Evolutionary conservation across 768 basidiomycete species (phyloP), one percentile per base, ranked within the genome.

Genomic region (Boletus pseudo-olivaceus): DNA sequence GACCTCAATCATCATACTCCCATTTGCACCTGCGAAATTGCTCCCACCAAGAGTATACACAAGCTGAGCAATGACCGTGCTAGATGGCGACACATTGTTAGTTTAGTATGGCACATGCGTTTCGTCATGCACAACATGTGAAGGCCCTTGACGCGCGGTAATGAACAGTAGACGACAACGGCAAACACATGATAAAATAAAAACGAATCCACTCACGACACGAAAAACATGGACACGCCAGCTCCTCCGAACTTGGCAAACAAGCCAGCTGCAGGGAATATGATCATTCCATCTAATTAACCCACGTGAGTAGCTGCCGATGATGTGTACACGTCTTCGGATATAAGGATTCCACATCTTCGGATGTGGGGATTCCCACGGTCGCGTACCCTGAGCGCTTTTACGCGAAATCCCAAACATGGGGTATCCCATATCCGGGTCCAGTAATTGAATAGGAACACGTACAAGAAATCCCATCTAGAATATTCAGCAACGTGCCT

Each of bases 1-100:
- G 11, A 95, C 92, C 72, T 98, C 96, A 57, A 99, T 98, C 93
- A 98, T 97, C 93, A 95, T 93, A 58, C 90, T 93, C 7, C 90
- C 92, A 71, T 93, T 94, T 2, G 88, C 93, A 47, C 90, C 91
- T 9, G 84, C 84, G 68, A 99, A 97, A 23, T 85, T 86, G 60
- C 89, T 93, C 5, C 90, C 96, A 5, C 93, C 95, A 9, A 86
- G 70, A 1, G 89, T 87, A 69, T 92, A 98, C 0, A 88, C 81
- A 23, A 97, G 72, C 66, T 98, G 96, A 0, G 93, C 76, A 34
- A 96, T 67, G 47, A 93, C 75, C 27, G 91, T 82, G 6, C 85
- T 87, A 60, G 17, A 61, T 43, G 54, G 17, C 5, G 43, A 19
- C 15, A 50, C 4, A 32, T 19, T 11, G n/a, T 62, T 19, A 53